phyloP scores from a whole-genome alignment of 805 yeast species.

The Pichia sporocuriosa region DNA sequence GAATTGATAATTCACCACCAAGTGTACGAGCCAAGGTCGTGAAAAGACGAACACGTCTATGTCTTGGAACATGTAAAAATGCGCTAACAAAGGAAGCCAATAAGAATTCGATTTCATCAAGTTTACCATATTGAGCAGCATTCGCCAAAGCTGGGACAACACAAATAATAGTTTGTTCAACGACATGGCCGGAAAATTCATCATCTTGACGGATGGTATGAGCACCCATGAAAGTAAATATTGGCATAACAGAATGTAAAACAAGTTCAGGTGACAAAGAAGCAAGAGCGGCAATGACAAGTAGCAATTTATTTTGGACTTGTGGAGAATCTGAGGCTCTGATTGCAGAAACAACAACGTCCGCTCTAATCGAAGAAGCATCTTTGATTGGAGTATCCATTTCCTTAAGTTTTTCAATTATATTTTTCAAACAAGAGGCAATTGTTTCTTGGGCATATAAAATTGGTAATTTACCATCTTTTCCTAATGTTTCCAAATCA shows the following conservation, averaged over 20 bases:
- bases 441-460: slow-evolving; percentile 85
- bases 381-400: slow-evolving; percentile 37
- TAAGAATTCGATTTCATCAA: slow-evolving; percentile 73
- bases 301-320: slow-evolving; percentile 80
- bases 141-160: slow-evolving; percentile 84
- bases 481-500: slow-evolving; percentile 77
- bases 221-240: slow-evolving; percentile 98
- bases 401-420: slow-evolving; percentile 50
- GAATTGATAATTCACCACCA: slow-evolving; percentile 60
- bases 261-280: slow-evolving; percentile 85
- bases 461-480: slow-evolving; percentile 88
- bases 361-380: slow-evolving; percentile 72
- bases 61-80: slow-evolving; percentile 91
- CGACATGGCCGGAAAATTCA: slow-evolving; percentile 86
- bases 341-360: slow-evolving; percentile 83
- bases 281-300: slow-evolving; percentile 85
- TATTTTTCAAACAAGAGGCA: slow-evolving; percentile 75
- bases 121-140: slow-evolving; percentile 36
- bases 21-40: slow-evolving; percentile 71
- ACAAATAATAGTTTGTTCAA: slow-evolving; percentile 81
- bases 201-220: slow-evolving; percentile 95
- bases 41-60: slow-evolving; percentile 83
- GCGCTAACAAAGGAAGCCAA: slow-evolving; percentile 90
- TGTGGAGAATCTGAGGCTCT: slow-evolving; percentile 88
- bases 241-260: slow-evolving; percentile 97